Evolutionary conservation across 129 eudicot genomes (phyloP).

Genomic region (Lonicera japonica): DNA sequence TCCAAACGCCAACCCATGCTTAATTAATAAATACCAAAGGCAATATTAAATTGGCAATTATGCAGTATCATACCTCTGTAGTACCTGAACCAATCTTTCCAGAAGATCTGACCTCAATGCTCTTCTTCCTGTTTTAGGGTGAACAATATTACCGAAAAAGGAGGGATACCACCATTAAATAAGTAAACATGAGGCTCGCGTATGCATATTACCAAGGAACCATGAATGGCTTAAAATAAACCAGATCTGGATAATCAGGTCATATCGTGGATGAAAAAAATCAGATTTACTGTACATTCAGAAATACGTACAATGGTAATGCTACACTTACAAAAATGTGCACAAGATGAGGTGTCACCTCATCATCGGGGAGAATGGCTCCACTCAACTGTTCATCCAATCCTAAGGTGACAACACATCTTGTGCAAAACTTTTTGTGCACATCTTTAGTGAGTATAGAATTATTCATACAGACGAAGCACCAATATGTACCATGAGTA

Average conservation of each 20-base stretch:
- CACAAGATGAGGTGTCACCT: no score
- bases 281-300: no score
- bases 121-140: constrained; percentile 43
- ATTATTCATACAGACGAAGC: no score
- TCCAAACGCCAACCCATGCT: no score
- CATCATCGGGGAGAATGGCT: no score
- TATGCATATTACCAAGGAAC: background rate
- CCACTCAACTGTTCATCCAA: no score
- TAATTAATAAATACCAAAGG: no score
- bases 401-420: no score
- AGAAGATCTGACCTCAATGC: constrained; percentile 40
- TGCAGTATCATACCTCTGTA: constrained; percentile 44
- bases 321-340: no score
- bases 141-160: constrained; percentile 3
- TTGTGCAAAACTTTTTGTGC: no score
- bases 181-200: background rate
- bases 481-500: background rate
- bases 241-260: background rate
- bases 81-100: constrained; percentile 63
- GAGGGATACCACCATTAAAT: background rate
- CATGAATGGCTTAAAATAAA: background rate
- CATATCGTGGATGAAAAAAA: background rate
- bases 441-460: no score
- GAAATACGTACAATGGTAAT: background rate
- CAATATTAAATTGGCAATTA: no score